Percentiles rank a stretch among this genome's conserved stretches.
These are phyloP conservation scores for Oryza coarctata DNA, from an alignment of 176 grass and related monocot genomes.

Conservation along the genomic window DNA sequence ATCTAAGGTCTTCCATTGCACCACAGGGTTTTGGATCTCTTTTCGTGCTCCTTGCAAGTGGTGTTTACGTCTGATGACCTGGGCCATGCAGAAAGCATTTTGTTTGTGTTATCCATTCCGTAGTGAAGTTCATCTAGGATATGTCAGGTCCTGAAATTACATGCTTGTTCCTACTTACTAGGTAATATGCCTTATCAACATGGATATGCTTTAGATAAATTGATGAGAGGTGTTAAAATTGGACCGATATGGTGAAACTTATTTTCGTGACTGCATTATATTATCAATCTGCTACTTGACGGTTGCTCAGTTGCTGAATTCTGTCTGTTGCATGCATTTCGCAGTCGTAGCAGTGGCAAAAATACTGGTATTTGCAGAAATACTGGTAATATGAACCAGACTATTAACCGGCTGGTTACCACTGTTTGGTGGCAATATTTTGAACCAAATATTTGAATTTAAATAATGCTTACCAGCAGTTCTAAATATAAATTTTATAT, in stretches of 20 bases:
- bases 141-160: not conserved
- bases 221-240: not conserved
- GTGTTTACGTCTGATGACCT: constrained; percentile 74
- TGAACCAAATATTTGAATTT: not conserved
- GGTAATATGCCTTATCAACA: not conserved
- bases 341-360: not conserved
- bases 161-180: not conserved
- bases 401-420: not conserved
- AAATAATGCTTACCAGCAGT: not conserved
- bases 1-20: constrained; percentile 16
- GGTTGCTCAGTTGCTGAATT: not conserved
- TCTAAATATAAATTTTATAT: not conserved
- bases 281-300: not conserved
- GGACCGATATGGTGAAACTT: not conserved
- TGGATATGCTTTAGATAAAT: not conserved
- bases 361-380: not conserved
- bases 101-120: not conserved
- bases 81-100: not conserved
- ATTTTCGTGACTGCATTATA: not conserved
- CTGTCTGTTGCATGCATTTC: not conserved
- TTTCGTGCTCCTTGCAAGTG: constrained; percentile 87
- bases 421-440: not conserved
- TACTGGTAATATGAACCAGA: not conserved
- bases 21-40: constrained; percentile 89
- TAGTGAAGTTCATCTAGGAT: not conserved